Percentiles rank a stretch among this genome's conserved stretches.
phyloP scores from a whole-genome alignment of 176 grass and related monocot genomes.

The Canna indica region DNA sequence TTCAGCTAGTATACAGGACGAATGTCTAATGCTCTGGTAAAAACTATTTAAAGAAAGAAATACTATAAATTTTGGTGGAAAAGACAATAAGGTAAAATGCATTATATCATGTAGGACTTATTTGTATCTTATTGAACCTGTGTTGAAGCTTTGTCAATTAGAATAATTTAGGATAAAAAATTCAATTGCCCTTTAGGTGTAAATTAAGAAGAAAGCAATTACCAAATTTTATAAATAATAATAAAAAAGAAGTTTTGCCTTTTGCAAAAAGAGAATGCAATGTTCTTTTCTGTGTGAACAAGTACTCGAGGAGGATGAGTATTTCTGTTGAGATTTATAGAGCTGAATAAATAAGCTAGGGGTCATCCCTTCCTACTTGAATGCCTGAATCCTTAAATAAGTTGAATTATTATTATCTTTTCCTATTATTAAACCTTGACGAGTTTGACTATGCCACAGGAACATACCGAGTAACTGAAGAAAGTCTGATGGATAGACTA shows the following conservation, averaged over 20 bases:
- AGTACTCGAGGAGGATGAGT: not conserved
- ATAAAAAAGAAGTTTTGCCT: not conserved
- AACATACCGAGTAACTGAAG: constrained; percentile 7
- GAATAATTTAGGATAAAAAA: not conserved
- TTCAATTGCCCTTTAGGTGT: not conserved
- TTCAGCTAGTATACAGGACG: not conserved
- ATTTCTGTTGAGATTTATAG: not conserved
- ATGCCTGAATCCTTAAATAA: not conserved
- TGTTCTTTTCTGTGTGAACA: not conserved
- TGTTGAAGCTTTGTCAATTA: not conserved
- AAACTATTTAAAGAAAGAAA: not conserved
- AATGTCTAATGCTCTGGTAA: not conserved
- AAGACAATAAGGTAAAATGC: not conserved
- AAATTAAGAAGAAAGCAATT: not conserved
- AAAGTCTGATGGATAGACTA: constrained; percentile 18
- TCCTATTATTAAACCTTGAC: not conserved
- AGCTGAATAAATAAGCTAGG: not conserved
- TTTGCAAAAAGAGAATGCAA: not conserved
- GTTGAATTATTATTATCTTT: not conserved
- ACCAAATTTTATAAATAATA: too few relatives aligned
- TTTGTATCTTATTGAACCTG: not conserved
- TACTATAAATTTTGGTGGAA: not conserved
- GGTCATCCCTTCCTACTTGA: not conserved
- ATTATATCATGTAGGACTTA: not conserved
- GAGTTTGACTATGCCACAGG: not conserved